Conservation (phyloP, 306 rosid genomes). For the Datisca glomerata region DNA sequence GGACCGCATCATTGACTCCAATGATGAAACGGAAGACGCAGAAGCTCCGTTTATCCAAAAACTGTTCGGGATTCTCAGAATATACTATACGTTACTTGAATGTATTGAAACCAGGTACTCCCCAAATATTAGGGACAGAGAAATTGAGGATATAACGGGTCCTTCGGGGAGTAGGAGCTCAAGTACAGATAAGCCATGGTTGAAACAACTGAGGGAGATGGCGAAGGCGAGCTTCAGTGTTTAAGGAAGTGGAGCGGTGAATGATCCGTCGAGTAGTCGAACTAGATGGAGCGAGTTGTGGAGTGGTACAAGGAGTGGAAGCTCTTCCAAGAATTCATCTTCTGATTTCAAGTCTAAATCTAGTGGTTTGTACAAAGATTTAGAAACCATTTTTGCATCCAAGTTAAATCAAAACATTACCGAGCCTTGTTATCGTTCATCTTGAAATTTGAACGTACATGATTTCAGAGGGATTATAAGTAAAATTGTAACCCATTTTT, state of each 20-base stretch:
- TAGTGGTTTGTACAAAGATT: constrained; percentile 41
- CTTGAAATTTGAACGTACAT: no score
- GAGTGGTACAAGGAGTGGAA: constrained; percentile 47
- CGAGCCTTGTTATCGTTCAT: not conserved
- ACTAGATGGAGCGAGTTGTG: constrained; percentile 44
- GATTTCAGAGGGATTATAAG: no score
- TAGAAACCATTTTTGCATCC: constrained; percentile 92
- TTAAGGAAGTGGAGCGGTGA: constrained; percentile 31
- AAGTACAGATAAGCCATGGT: constrained; percentile 56
- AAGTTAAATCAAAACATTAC: constrained; percentile 29
- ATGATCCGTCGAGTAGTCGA: constrained; percentile 72
- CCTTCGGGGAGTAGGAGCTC: constrained; percentile 38
- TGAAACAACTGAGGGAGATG: constrained; percentile 47
- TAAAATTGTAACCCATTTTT: not conserved
- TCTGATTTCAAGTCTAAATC: constrained; percentile 53
- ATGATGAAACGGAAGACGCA: constrained; percentile 90
- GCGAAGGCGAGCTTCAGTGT: constrained; percentile 61
- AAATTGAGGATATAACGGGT: no score
- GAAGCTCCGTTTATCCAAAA: constrained; percentile 91
- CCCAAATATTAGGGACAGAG: no score
- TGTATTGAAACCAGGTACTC: constrained; percentile 23
- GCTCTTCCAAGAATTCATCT: constrained; percentile 29
- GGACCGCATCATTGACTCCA: constrained; percentile 60
- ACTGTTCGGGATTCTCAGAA: constrained; percentile 83
- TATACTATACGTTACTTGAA: constrained; percentile 66